Evolutionary conservation across 2,329 filamentous ascomycete species (phyloP).

Genomic region (Pseudomassariella vexata): DNA sequence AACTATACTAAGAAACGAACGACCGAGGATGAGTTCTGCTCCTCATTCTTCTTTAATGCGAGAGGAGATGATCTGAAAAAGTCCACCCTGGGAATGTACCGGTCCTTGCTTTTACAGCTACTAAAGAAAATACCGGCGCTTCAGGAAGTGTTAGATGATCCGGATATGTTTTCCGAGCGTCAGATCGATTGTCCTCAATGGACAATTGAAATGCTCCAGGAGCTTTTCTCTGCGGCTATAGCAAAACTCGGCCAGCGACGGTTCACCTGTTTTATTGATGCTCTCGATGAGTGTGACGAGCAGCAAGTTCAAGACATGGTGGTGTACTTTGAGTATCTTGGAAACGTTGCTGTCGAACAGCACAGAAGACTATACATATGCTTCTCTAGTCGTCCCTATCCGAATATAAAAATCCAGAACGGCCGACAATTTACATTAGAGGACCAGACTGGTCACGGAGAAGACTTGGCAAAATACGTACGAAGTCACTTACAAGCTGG

Average conservation of each 20-base stretch:
- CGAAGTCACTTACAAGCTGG: no score
- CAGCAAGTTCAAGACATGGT: constrained; percentile 36
- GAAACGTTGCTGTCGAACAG: constrained; percentile 15
- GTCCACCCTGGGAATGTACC: constrained; percentile 41
- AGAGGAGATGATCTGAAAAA: constrained; percentile 37
- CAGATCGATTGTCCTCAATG: background rate
- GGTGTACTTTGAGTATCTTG: constrained; percentile 32
- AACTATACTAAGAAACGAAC: background rate
- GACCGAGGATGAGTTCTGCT: constrained; percentile 13
- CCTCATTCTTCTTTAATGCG: constrained; percentile 46
- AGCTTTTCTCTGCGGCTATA: constrained; percentile 16
- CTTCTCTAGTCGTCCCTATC: constrained; percentile 33
- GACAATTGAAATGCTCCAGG: constrained; percentile 14
- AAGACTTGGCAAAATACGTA: no score
- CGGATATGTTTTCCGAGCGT: background rate
- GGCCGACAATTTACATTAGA: no score
- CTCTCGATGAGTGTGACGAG: constrained; percentile 43
- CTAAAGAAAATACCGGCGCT: constrained; percentile 28
- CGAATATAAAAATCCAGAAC: constrained; percentile 24
- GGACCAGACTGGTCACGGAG: no score
- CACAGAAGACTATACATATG: constrained; percentile 25
- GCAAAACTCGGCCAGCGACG: constrained; percentile 5
- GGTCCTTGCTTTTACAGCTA: constrained; percentile 42
- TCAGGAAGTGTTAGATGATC: constrained; percentile 23
- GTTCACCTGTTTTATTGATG: constrained; percentile 20